phyloP scores from a whole-genome alignment of 768 basidiomycete species.

The Rossbeevera mucosa region DNA sequence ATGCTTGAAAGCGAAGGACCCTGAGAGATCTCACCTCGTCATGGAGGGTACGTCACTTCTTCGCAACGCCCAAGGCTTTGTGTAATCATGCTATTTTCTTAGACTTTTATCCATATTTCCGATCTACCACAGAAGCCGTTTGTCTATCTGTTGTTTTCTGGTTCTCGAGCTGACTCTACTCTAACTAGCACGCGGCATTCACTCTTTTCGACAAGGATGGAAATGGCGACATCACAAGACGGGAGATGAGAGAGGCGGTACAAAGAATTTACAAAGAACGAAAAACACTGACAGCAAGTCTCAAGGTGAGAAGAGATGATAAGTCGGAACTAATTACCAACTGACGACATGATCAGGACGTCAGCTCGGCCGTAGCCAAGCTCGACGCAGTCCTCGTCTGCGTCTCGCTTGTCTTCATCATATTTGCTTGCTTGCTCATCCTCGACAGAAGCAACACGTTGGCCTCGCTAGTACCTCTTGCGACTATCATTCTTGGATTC shows the following conservation, averaged over 20 bases:
- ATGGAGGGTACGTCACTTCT: constrained; percentile 51
- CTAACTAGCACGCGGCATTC: constrained; percentile 60
- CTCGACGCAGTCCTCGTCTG: constrained; percentile 69
- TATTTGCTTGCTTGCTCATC: constrained; percentile 70
- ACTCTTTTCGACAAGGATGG: constrained; percentile 71
- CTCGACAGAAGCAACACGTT: constrained; percentile 66
- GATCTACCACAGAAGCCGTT: constrained; percentile 65
- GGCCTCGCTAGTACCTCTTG: constrained; percentile 71
- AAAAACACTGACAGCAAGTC: constrained; percentile 61
- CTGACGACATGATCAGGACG: constrained; percentile 44
- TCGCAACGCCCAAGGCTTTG: background rate
- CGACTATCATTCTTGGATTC: constrained; percentile 76
- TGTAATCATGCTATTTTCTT: constrained; percentile 1
- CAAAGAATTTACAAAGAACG: constrained; percentile 77
- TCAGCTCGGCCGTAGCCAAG: constrained; percentile 69
- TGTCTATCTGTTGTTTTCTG: background rate
- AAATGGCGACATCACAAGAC: constrained; percentile 76
- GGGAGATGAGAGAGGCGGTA: constrained; percentile 80
- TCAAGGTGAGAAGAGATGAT: constrained; percentile 47
- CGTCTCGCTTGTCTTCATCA: constrained; percentile 50
- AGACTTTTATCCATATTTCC: constrained; percentile 81
- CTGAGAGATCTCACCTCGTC: constrained; percentile 55
- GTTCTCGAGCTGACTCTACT: background rate
- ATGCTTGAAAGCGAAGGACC: constrained; percentile 53
- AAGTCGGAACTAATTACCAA: background rate